Conservation (phyloP, 129 eudicot genomes). For the Pittosporum tobira region DNA sequence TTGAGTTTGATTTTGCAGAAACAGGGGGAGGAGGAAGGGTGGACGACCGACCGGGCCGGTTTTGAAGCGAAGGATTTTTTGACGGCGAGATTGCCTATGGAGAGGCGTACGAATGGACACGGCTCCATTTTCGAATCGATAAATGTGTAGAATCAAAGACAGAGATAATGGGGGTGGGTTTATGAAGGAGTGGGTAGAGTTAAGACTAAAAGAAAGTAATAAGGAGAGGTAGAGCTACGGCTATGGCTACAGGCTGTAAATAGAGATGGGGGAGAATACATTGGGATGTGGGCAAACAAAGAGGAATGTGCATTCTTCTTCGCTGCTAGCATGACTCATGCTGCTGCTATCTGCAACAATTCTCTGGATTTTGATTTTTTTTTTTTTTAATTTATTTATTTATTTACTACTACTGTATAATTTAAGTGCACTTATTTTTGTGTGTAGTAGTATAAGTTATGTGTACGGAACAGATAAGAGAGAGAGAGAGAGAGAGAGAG, state of each 20-base stretch:
- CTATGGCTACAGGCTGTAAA: not conserved
- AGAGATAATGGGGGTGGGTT: too few relatives aligned
- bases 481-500: not conserved
- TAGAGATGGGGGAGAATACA: not conserved
- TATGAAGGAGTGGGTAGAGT: not conserved
- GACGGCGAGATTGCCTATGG: conserved; percentile 37
- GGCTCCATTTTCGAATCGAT: conserved; percentile 45
- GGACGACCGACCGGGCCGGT: conserved; percentile 43
- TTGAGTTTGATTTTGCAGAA: conserved; percentile 62
- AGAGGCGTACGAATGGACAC: conserved; percentile 53
- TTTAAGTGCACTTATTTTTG: not conserved
- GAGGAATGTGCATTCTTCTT: too few relatives aligned
- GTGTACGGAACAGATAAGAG: not conserved
- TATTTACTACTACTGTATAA: too few relatives aligned
- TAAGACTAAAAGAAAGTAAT: too few relatives aligned
- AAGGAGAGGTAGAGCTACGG: not conserved
- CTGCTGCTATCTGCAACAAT: too few relatives aligned
- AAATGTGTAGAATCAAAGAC: not conserved
- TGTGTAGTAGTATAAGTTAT: not conserved
- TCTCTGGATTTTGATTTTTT: too few relatives aligned
- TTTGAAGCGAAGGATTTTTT: conserved; percentile 46
- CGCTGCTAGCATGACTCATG: too few relatives aligned
- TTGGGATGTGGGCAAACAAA: conserved; percentile 7
- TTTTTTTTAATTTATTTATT: too few relatives aligned
- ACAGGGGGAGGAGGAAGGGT: conserved; percentile 55